phyloP scores from a whole-genome alignment of 2,329 filamentous ascomycete species.

The Cladobotryum protrusum region DNA sequence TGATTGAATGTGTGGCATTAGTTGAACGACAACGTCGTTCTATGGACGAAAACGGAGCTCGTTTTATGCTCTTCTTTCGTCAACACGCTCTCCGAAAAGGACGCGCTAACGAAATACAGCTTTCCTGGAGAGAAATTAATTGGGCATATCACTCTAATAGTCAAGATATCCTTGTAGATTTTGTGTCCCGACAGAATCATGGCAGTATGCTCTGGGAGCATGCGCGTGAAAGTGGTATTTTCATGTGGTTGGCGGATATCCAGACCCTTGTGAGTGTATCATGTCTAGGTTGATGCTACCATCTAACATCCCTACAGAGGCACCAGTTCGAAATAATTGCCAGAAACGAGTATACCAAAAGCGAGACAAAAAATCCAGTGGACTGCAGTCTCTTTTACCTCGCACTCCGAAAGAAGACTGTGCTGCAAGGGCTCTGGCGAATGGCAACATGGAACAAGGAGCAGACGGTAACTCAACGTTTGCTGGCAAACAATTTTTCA shows the following conservation, averaged over 20 bases:
- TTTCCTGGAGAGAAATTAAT: conserved; percentile 74
- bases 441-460: conserved; percentile 89
- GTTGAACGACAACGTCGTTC: conserved; percentile 83
- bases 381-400: conserved; percentile 90
- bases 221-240: conserved; percentile 80
- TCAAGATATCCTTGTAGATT: conserved; percentile 83
- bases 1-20: conserved; percentile 74
- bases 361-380: conserved; percentile 80
- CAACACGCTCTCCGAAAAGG: conserved; percentile 68
- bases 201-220: conserved; percentile 77
- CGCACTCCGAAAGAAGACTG: conserved; percentile 81
- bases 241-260: conserved; percentile 86
- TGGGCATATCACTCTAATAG: conserved; percentile 81
- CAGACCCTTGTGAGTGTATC: conserved; percentile 60
- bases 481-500: conserved; percentile 86
- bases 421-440: conserved; percentile 87
- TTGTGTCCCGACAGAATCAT: conserved; percentile 74
- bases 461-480: conserved; percentile 68
- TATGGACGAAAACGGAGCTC: conserved; percentile 82
- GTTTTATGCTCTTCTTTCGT: conserved; percentile 82
- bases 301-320: conserved; percentile 22
- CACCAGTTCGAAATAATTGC: conserved; percentile 85
- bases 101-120: conserved; percentile 56
- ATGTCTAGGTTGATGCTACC: background rate
- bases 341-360: conserved; percentile 86